phyloP scores from a whole-genome alignment of 495 filamentous ascomycete species.

The Aspergillus haitiensis region DNA sequence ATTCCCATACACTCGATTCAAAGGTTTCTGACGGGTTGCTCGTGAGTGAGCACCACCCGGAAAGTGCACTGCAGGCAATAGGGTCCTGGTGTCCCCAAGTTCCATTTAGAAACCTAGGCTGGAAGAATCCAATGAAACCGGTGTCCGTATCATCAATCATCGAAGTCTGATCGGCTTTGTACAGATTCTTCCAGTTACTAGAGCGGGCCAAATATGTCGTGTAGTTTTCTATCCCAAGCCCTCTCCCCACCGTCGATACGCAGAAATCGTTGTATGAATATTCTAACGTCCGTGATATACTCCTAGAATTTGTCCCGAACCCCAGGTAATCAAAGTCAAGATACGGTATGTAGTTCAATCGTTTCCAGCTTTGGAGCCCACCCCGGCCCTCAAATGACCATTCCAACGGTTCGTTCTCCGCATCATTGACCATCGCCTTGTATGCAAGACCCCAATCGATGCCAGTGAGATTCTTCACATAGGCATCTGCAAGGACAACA shows the following conservation, averaged over 20 bases:
- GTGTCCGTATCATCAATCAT: slow-evolving; percentile 41
- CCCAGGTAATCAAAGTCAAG: slow-evolving; percentile 68
- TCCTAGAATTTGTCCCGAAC: slow-evolving; percentile 68
- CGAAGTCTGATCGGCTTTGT: slow-evolving; percentile 54
- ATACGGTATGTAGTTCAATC: slow-evolving; percentile 64
- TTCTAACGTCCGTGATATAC: slow-evolving; percentile 68
- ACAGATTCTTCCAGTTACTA: slow-evolving; percentile 68
- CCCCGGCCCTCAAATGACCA: slow-evolving; percentile 71
- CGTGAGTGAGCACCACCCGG: slow-evolving; percentile 55
- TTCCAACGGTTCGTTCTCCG: slow-evolving; percentile 64
- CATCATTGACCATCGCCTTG: slow-evolving; percentile 64
- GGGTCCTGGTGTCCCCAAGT: slow-evolving; percentile 51
- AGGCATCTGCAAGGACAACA: slow-evolving; percentile 72
- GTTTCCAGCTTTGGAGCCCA: slow-evolving; percentile 69
- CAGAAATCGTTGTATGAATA: slow-evolving; percentile 71
- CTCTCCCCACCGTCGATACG: slow-evolving; percentile 52
- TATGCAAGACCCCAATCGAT: slow-evolving; percentile 71
- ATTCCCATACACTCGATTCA: slow-evolving; percentile 68
- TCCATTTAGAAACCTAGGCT: slow-evolving; percentile 59
- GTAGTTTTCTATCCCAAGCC: slow-evolving; percentile 56
- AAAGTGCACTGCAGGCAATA: not conserved
- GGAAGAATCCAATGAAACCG: slow-evolving; percentile 65
- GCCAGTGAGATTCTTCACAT: slow-evolving; percentile 63
- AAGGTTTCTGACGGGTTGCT: slow-evolving; percentile 56
- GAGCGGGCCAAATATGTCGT: slow-evolving; percentile 61